phyloP scores from a whole-genome alignment of 345 rosid genomes.

The Psidium guajava region DNA sequence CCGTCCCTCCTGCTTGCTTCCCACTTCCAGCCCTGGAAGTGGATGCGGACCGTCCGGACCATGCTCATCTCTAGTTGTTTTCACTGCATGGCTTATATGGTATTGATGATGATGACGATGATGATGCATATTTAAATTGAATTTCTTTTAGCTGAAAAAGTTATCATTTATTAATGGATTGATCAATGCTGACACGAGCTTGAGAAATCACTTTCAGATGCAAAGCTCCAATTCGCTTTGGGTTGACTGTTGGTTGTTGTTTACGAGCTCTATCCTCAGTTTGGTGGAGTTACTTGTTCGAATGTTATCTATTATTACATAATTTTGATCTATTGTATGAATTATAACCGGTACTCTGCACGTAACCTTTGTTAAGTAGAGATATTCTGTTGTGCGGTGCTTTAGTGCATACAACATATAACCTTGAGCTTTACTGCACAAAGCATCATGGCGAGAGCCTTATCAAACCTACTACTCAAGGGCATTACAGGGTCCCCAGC shows the following conservation, averaged over 20 bases:
- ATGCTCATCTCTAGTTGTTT: neutral
- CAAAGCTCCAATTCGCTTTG: neutral
- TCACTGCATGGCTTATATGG: neutral
- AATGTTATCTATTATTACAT: neutral
- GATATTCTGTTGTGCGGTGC: neutral
- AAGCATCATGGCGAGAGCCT: constrained; percentile 41
- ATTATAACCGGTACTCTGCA: neutral
- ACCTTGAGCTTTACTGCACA: neutral
- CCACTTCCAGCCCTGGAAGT: neutral
- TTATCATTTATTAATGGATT: neutral
- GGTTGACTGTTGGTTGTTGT: neutral
- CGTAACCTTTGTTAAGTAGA: neutral
- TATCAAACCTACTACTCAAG: constrained; percentile 43
- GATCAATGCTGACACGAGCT: neutral
- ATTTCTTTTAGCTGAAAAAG: neutral
- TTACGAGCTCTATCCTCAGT: neutral
- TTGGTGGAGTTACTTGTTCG: neutral
- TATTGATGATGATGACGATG: neutral
- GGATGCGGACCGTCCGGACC: neutral
- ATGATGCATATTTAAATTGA: neutral
- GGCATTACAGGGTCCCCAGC: constrained; percentile 28
- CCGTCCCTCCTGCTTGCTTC: neutral
- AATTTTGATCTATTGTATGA: neutral
- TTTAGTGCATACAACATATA: neutral
- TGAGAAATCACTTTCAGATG: neutral